Conservation (phyloP, 2,329 filamentous ascomycete genomes). For the Akanthomyces lecanii region DNA sequence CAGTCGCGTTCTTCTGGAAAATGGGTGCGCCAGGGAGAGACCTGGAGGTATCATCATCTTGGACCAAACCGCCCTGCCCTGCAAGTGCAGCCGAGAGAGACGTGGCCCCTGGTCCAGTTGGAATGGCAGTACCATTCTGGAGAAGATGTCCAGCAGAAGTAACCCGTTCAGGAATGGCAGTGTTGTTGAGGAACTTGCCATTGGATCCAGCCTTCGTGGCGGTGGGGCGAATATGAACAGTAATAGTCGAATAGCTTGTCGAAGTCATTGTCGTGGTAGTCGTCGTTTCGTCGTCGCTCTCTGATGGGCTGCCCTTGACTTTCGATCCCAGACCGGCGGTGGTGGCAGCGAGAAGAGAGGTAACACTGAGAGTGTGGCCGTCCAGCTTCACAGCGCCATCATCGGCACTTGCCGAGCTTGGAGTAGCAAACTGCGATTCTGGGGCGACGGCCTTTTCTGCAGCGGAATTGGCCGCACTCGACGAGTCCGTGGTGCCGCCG, state of each 20-base stretch:
- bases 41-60: neutral
- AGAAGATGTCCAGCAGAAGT: neutral
- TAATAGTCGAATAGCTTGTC: conserved; percentile 4
- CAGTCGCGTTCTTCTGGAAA: neutral
- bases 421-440: neutral
- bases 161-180: neutral
- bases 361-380: neutral
- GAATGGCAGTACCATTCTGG: neutral
- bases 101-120: neutral
- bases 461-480: neutral
- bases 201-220: neutral
- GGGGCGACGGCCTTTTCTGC: neutral
- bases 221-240: neutral
- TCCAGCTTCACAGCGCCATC: neutral
- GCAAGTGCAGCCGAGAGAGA: neutral
- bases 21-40: neutral
- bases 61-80: neutral
- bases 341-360: neutral
- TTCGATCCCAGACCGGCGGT: neutral
- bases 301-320: neutral
- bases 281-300: neutral
- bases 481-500: neutral
- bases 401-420: neutral
- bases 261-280: conserved; percentile 12
- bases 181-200: conserved; percentile 6